Evolutionary conservation across 2,329 filamentous ascomycete genomes (phyloP), one percentile per base, ranked within the genome.

Genomic region (Sclerotinia glacialis): DNA sequence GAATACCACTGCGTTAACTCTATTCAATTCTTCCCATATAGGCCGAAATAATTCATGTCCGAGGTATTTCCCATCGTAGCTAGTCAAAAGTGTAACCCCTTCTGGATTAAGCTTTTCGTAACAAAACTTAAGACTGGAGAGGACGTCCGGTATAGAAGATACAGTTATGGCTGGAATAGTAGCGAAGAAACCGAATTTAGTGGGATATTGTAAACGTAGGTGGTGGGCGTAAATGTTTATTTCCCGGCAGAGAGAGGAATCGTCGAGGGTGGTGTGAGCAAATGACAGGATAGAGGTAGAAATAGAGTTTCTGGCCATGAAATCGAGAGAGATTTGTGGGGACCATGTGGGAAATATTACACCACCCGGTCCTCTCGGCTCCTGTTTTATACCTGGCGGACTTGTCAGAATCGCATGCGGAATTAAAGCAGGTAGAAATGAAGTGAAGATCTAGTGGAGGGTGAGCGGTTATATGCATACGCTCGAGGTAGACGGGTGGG

Each of bases 231-330:
- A 59, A 12, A 37, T 50, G 3, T 59, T 65, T 16, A 59, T 65
- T 31, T 44, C 28, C 11, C 31, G 53, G n/a, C 53, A 65, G 8
- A 65, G 44, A 9, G 31, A 40, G 12, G 23, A 5, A 16, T 65
- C 53, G n/a, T 50, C 9, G 8, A 50, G 16, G 4, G 26, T 31
- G n/a, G 63, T 28, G 28, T 59, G 31, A 16, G n/a, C 26, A 42
- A 65, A 65, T 9, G 63, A 59, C 6, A 65, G n/a, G 6, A 65
- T 65, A 1, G 63, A 52, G 16, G 44, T 65, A 47, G 63, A 59
- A 3, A 65, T 65, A 6, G 28, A 28, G 5, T 65, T 65, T 26
- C 8, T 46, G 3, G 31, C 23, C 53, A 65, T 59, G 21, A 65
- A 59, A 16, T 49, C 28, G 18, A 65, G 42, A n/a, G 63, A 52